A percentile compares a stretch with the other conserved stretches of the same genome.
Evolutionary conservation across 257 asterid species (phyloP).

Genomic region (Capsicum pubescens): DNA sequence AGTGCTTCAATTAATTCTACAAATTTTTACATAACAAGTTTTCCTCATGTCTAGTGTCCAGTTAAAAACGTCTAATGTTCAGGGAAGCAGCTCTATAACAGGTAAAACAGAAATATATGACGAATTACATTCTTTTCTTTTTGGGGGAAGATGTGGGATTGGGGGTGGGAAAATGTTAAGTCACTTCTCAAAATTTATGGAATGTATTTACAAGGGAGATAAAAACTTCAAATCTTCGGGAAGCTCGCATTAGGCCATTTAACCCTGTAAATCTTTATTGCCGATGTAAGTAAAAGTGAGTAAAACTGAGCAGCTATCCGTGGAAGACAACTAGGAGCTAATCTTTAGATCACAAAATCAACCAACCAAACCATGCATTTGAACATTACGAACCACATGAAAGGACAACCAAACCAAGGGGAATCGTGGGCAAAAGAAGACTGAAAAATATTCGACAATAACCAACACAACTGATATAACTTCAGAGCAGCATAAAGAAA

Average conservation of each 20-base stretch:
- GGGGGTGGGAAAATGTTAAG: neutral
- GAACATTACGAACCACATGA: neutral
- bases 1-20: neutral
- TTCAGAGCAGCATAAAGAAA: constrained; percentile 19
- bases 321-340: no score
- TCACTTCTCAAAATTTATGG: neutral
- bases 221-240: neutral
- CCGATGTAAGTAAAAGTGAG: constrained; percentile 1
- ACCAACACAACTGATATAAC: neutral
- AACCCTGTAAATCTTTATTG: neutral
- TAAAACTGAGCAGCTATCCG: no score
- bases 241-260: neutral
- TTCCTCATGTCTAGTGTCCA: neutral
- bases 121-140: neutral
- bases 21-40: neutral
- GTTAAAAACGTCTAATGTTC: neutral
- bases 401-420: neutral
- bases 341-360: neutral
- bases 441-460: neutral
- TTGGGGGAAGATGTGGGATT: neutral
- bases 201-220: neutral
- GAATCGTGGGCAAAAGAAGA: neutral
- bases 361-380: neutral
- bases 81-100: neutral
- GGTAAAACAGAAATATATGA: neutral